Base-by-base conservation (phyloP, 257 asterid species). In the Ehretia macrophylla region DNA sequence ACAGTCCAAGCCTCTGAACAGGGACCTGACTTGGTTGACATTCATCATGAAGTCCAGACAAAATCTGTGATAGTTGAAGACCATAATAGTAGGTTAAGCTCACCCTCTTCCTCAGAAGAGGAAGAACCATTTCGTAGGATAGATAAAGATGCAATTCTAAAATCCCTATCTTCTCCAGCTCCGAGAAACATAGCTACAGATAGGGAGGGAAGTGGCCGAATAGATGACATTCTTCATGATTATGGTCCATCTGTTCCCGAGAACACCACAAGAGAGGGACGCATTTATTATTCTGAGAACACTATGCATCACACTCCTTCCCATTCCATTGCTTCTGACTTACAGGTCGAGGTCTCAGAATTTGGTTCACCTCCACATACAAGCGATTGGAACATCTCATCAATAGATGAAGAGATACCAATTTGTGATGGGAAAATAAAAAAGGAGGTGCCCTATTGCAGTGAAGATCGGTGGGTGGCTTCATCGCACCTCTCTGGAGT, bases 291-390 rank as follows among this genome's bases (percentile, higher is more conserved):
- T 46, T 63, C 77, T 9, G 70, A 79, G 32, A 71, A 18, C 50
- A 51, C 64, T 1, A 48, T 51, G 27, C 64, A 23, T n/a, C 96
- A 75, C 62, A 35, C 72, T 11, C 77, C 81, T 37, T 59, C 85
- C 51, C 66, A 71, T 46, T 93, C 97, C n/a, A 78, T 86, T 35
- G 95, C 91, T 63, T 93, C 99, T 9, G 99, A 86, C 63, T 48
- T 93, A 81, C 95, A 89, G 65, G 99, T 93, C 32, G 97, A 93
- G 80, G 82, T 80, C 51, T 83, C 95, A 10, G 94, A 93, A 58
- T 49, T 89, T 17, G 76, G 95, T 57, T 89, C 92, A 2, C 91
- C 98, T 14, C 83, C 83, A 11, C 59, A 54, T 9, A 77, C 86
- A 11, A 69, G 71, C 11, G 85, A 79, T 21, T 89, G 79, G 11